A percentile compares a stretch with the other conserved stretches of the same genome.
Conservation (phyloP, 2,329 filamentous ascomycete genomes). For the Fusarium camptoceras region DNA sequence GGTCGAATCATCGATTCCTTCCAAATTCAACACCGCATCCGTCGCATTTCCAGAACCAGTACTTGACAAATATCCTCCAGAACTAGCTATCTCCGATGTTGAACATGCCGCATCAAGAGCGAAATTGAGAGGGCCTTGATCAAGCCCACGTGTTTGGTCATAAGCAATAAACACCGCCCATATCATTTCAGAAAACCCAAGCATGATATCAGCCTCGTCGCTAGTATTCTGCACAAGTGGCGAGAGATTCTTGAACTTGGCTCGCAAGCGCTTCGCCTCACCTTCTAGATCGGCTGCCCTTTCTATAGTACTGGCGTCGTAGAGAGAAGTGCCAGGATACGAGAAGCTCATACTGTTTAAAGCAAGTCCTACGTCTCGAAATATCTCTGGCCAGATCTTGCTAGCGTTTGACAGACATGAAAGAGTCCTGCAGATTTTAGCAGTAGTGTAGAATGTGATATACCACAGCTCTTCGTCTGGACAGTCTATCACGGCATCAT, state of each 20-base stretch:
- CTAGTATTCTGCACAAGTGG: neutral
- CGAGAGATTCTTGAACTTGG: conserved; percentile 7
- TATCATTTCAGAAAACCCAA: conserved; percentile 12
- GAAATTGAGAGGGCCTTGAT: neutral
- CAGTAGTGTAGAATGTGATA: conserved; percentile 17
- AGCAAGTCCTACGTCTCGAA: neutral
- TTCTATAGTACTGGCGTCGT: neutral
- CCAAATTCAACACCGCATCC: neutral
- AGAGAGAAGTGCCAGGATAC: neutral
- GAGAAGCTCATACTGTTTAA: neutral
- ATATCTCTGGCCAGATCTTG: conserved; percentile 5
- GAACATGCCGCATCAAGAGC: neutral
- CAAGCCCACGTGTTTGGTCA: neutral
- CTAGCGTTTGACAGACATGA: conserved; percentile 16
- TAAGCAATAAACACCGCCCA: conserved; percentile 13
- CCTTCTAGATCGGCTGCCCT: neutral
- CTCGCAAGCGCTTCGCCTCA: neutral
- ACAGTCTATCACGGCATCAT: neutral
- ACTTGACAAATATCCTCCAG: conserved; percentile 12
- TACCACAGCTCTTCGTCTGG: conserved; percentile 9
- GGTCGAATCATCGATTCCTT: neutral
- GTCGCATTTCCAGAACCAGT: neutral
- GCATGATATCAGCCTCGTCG: neutral
- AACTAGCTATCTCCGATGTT: neutral
- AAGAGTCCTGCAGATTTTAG: conserved; percentile 18